Conservation (phyloP, 176 grass and related monocot genomes). For the Phragmites australis region DNA sequence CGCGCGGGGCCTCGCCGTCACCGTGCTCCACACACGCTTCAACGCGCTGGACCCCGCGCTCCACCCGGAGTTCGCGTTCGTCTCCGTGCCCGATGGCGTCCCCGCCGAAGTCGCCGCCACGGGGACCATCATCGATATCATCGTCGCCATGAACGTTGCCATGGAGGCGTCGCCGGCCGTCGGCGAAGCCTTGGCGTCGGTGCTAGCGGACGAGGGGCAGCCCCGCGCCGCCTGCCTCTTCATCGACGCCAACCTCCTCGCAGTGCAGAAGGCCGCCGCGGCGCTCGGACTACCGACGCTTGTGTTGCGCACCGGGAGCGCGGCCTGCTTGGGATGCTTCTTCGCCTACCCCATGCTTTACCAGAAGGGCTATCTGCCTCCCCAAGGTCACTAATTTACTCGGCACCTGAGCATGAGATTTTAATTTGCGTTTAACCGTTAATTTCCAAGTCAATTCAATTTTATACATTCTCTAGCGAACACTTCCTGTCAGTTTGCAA, state of each 20-base stretch:
- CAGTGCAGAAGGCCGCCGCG: conserved; percentile 2
- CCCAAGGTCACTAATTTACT: conserved; percentile 19
- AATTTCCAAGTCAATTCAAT: no score
- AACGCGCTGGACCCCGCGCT: conserved; percentile 36
- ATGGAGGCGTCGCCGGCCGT: conserved; percentile 1
- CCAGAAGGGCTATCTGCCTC: conserved; percentile 39
- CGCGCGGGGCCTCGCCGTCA: conserved; percentile 33
- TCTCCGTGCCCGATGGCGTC: neutral
- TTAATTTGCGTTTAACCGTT: neutral
- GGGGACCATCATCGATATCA: conserved; percentile 13
- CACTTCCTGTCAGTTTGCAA: no score
- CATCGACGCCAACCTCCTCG: conserved; percentile 30
- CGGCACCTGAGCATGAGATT: neutral
- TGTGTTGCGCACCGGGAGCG: conserved; percentile 33
- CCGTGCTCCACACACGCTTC: conserved; percentile 47
- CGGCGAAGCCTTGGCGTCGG: neutral
- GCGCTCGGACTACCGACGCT: conserved; percentile 17
- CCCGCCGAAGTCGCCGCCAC: neutral
- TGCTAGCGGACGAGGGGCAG: neutral
- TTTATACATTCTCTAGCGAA: no score
- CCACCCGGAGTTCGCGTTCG: conserved; percentile 33
- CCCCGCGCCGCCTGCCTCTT: conserved; percentile 22
- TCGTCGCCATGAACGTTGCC: conserved; percentile 39
- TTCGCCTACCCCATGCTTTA: conserved; percentile 33
- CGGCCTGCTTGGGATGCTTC: conserved; percentile 9